A percentile compares a stretch with the other conserved stretches of the same genome.
These are phyloP conservation scores for Pseudogymnoascus sp. DNA, from an alignment of 2,329 filamentous ascomycete species.

Conservation along the genomic window DNA sequence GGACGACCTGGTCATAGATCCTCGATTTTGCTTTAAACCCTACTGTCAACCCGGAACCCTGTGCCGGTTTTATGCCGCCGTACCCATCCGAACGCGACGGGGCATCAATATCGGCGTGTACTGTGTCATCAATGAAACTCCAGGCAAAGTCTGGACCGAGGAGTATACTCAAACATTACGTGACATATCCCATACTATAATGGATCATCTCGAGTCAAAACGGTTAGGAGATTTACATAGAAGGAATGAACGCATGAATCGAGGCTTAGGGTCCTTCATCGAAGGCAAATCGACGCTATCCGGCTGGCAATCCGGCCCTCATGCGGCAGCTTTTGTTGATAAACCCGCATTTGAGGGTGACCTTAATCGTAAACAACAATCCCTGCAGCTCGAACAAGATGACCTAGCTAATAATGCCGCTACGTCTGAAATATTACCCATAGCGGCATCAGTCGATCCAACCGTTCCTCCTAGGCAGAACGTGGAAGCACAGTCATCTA, in stretches of 20 bases:
- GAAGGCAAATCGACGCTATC: conserved; percentile 37
- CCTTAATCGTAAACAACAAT: neutral
- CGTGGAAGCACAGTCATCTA: conserved; percentile 3
- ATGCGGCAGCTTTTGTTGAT: neutral
- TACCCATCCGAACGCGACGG: conserved; percentile 20
- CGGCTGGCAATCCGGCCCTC: neutral
- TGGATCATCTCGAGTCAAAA: conserved; percentile 52
- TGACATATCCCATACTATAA: conserved; percentile 46
- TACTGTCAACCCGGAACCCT: conserved; percentile 1
- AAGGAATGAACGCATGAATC: conserved; percentile 45
- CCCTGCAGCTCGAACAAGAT: neutral
- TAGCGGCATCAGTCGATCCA: conserved; percentile 18
- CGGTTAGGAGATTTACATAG: conserved; percentile 43
- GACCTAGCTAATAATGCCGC: neutral
- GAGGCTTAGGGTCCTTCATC: conserved; percentile 45
- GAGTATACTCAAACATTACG: neutral
- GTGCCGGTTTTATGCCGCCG: conserved; percentile 22
- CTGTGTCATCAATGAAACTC: conserved; percentile 27
- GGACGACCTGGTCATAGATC: neutral
- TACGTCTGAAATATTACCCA: neutral
- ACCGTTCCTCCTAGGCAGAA: conserved; percentile 22
- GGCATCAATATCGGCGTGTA: conserved; percentile 22
- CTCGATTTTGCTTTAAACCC: neutral
- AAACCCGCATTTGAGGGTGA: neutral
- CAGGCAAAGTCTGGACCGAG: conserved; percentile 17